Base-by-base conservation (phyloP, 140 eudicot species). In the Anethum foeniculum region DNA sequence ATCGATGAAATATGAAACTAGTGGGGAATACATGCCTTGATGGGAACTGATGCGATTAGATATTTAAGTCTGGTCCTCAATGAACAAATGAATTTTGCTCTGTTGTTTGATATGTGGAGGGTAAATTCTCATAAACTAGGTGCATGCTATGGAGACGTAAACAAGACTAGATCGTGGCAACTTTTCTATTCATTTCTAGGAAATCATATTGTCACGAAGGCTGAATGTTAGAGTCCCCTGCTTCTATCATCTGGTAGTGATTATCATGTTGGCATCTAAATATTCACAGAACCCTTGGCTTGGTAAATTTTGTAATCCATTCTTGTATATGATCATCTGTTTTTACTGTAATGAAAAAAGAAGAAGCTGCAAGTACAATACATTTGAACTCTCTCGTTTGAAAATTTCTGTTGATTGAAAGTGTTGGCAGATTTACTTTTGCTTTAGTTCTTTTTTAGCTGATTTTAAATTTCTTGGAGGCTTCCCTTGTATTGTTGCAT, bases 61-160 rank as follows among this genome's bases (percentile, higher is more conserved):
- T 34, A 34, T 71, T 74, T 88, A 36, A 81, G 85, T 60, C 52
- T 88, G 7, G 84, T 86, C 81, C 52, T 85, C 14, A 84, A 92
- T 25, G 97, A 90, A 85, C 90, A 94, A 97, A 84, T 88, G 91
- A 90, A 86, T 83, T 90, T 92, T 73, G 91, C 87, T n/a, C 93
- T 94, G 54, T 92, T 90, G 80, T 76, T 90, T 36, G 92, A 89
- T 51, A 93, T 96, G 15, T 92, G 96, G 97, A 90, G 88, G 80
- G 85, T 88, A 41, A 90, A 67, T 75, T 83, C 91, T 64, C 85
- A 69, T n/a, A 86, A 89, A 77, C 54, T 80, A 34, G 83, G 73
- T 64, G 80, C 39, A 68, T 27, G 86, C 56, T 84, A 76, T 46
- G 43, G 62, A 80, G 80, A 68, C 67, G 32, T 75, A 44, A 38